phyloP scores from a whole-genome alignment of 75 land plant genomes.

The Picea glauca region DNA sequence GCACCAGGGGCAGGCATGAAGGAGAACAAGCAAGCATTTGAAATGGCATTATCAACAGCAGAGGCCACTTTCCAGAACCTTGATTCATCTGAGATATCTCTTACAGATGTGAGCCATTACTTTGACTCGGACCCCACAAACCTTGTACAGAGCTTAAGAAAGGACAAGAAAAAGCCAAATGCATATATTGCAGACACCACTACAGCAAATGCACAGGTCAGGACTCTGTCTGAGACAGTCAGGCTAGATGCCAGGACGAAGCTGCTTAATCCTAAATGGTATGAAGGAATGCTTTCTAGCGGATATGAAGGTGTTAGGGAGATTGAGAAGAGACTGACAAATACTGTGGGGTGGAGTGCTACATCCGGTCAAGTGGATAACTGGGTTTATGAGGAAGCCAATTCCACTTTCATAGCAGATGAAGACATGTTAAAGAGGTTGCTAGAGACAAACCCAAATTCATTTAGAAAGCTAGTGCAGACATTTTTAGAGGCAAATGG shows the following conservation, averaged over 20 bases:
- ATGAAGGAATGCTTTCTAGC: slow-evolving; percentile 94
- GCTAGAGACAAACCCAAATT: slow-evolving; percentile 93
- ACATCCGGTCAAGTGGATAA: slow-evolving; percentile 99
- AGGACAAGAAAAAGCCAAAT: slow-evolving; percentile 91
- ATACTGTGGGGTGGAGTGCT: slow-evolving; percentile 99
- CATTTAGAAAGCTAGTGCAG: slow-evolving; percentile 94
- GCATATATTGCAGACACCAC: slow-evolving; percentile 99
- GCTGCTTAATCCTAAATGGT: slow-evolving; percentile 99
- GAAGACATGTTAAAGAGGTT: slow-evolving; percentile 94
- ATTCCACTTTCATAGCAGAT: slow-evolving; percentile 90
- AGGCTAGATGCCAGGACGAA: slow-evolving; percentile 96
- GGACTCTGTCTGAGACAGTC: slow-evolving; percentile 93
- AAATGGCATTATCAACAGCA: slow-evolving; percentile 97
- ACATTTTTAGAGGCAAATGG: slow-evolving; percentile 99
- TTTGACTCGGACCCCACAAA: slow-evolving; percentile 99
- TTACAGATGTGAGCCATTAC: slow-evolving; percentile 99
- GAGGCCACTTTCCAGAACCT: slow-evolving; percentile 99
- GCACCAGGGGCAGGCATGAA: slow-evolving; percentile 95
- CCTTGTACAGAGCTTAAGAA: slow-evolving; percentile 79
- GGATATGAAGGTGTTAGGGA: slow-evolving; percentile 99
- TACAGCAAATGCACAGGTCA: slow-evolving; percentile 98
- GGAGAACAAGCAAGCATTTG: slow-evolving; percentile 92
- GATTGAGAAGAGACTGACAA: slow-evolving; percentile 97
- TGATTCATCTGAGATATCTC: slow-evolving; percentile 97
- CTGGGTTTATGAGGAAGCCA: slow-evolving; percentile 99